Conservation (phyloP, 176 grass and related monocot species). For the Rhynchospora pubera region DNA sequence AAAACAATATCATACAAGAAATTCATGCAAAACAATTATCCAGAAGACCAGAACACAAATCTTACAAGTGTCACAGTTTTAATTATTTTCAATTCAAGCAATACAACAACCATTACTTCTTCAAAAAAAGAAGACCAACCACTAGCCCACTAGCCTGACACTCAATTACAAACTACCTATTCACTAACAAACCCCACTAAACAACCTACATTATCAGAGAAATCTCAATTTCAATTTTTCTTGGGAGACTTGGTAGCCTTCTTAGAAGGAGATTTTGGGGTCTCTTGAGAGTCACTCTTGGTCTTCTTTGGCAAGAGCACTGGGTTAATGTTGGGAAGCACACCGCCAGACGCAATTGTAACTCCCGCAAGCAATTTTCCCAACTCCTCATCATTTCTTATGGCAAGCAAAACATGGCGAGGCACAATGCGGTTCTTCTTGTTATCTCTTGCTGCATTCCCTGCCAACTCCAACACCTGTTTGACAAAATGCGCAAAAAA, state of each 20-base stretch:
- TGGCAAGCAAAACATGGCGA: slow-evolving; percentile 21
- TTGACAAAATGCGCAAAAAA: too few relatives aligned
- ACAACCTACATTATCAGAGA: not conserved
- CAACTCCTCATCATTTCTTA: slow-evolving; percentile 12
- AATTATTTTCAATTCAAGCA: not conserved
- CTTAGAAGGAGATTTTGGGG: slow-evolving; percentile 9
- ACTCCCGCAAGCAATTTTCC: slow-evolving; percentile 19
- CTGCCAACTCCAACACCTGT: slow-evolving; percentile 27
- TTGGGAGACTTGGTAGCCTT: slow-evolving; percentile 9
- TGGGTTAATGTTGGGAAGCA: not conserved
- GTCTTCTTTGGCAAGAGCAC: not conserved
- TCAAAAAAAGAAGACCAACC: not conserved
- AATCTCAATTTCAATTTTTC: not conserved
- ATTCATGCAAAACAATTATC: too few relatives aligned
- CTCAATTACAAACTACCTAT: not conserved
- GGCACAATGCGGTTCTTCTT: slow-evolving; percentile 26
- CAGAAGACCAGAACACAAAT: too few relatives aligned
- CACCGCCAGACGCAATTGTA: slow-evolving; percentile 13
- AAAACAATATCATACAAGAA: not conserved
- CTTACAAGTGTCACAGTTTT: not conserved
- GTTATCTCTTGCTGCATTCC: slow-evolving; percentile 25
- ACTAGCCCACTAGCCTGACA: not conserved
- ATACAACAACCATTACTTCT: not conserved
- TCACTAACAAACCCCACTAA: not conserved
- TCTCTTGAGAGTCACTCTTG: not conserved